Evolutionary conservation across 73 alveolate species (phyloP).

Genomic region (Uronychia setigera): DNA sequence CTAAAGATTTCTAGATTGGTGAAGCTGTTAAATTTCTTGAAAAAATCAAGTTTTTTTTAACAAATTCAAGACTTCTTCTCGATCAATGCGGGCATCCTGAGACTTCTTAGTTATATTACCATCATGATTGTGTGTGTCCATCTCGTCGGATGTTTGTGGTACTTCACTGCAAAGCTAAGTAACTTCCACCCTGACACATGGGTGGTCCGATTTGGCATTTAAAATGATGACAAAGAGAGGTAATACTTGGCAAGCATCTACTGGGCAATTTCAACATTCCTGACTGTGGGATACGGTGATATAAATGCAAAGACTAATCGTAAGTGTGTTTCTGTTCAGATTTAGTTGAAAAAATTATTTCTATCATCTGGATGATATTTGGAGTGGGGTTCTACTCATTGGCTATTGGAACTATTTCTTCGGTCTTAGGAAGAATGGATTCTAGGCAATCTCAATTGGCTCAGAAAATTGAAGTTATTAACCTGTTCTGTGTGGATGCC

Average conservation of each 20-base stretch:
- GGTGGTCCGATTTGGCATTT: conserved; percentile 75
- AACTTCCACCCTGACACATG: conserved; percentile 88
- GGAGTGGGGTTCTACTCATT: conserved; percentile 82
- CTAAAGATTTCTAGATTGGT: neutral
- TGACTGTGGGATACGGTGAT: conserved; percentile 90
- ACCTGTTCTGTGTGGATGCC: conserved; percentile 60
- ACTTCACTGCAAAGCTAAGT: conserved; percentile 72
- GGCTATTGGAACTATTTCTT: conserved; percentile 70
- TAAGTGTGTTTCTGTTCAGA: neutral
- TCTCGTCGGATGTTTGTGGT: conserved; percentile 87
- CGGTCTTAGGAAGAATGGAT: conserved; percentile 55
- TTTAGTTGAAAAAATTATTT: conserved; percentile 47
- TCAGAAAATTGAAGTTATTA: conserved; percentile 53
- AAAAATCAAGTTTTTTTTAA: neutral
- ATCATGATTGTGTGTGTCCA: conserved; percentile 76
- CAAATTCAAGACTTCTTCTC: neutral
- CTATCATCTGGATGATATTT: conserved; percentile 70
- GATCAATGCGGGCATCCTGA: conserved; percentile 19
- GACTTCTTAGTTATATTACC: conserved; percentile 65
- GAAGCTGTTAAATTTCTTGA: neutral
- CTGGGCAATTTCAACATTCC: conserved; percentile 82
- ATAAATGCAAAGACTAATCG: conserved; percentile 54
- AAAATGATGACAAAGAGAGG: conserved; percentile 19
- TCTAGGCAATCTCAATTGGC: conserved; percentile 47
- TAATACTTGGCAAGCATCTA: conserved; percentile 52